Evolutionary conservation across 768 basidiomycete genomes (phyloP), one percentile per base, ranked within the genome.

Genomic region (Tricholoma furcatifolium): DNA sequence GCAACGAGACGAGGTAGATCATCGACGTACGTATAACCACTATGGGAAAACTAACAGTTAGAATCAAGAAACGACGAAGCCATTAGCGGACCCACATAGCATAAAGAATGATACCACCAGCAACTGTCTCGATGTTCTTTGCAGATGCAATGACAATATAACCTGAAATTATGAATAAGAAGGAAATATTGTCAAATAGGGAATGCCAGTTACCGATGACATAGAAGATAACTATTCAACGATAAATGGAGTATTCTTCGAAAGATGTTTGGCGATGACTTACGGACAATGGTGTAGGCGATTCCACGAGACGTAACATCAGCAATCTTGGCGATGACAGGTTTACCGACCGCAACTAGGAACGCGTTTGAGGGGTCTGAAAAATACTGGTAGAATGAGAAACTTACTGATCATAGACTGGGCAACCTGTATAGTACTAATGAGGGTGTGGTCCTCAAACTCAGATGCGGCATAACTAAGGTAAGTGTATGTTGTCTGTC

Each of bases 291-390:
- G 24, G 77, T 69, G 61, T 83, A 89, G 1, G 86, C 83, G 38
- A 74, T 75, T 17, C 83, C 84, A 60, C 88, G 77, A 20, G 87
- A 88, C 12, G 79, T 71, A 7, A 87, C 81, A 64, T 91, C 88
- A 8, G 87, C 82, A 36, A 88, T 65, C 67, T 89, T 89, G 1
- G 88, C 87, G 56, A 88, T 81, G 34, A 87, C 72, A 1, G 88
- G 88, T 68, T 89, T 88, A 36, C 76, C 76, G 42, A 72, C 70
- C 46, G 74, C 65, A 53, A 77, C 70, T 70, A 50, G 20, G 17
- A 36, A 32, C n/a, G n/a, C n/a, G n/a, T n/a, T n/a, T n/a, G 8
- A 32, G 3, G 8, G 17, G 23, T 50, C 20, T 32, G 41, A 6
- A 38, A 36, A 10, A 12, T 21, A 3, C 27, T 20, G n/a, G n/a